Evolutionary conservation across 2,329 filamentous ascomycete genomes (phyloP).

Genomic region (Lecanicillium sp.): DNA sequence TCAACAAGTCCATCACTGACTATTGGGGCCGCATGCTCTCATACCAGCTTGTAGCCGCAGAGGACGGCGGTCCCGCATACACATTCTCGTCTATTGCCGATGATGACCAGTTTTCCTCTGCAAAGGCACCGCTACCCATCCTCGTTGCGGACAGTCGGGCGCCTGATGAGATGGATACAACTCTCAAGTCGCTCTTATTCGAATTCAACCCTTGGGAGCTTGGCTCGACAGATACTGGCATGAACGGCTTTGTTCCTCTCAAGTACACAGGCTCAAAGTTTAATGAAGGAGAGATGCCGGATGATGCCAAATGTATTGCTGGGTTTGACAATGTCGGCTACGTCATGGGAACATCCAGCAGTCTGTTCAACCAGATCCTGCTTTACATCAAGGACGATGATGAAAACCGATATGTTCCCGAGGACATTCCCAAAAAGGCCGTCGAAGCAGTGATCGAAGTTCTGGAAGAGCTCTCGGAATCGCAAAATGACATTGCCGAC

Average conservation of each 20-base stretch:
- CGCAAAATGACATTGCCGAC: conserved; percentile 68
- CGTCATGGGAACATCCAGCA: conserved; percentile 74
- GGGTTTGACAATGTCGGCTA: conserved; percentile 77
- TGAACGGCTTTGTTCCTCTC: conserved; percentile 51
- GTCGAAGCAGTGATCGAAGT: conserved; percentile 39
- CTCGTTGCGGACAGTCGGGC: conserved; percentile 39
- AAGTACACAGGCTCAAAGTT: conserved; percentile 53
- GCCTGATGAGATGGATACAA: conserved; percentile 33
- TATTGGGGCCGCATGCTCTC: conserved; percentile 83
- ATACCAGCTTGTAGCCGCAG: conserved; percentile 74
- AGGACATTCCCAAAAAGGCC: conserved; percentile 34
- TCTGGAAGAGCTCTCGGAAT: conserved; percentile 44
- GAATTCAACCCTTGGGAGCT: conserved; percentile 61
- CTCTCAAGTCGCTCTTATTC: conserved; percentile 51
- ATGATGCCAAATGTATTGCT: conserved; percentile 37
- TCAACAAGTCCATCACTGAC: conserved; percentile 66
- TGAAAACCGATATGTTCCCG: conserved; percentile 38
- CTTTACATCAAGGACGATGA: conserved; percentile 54
- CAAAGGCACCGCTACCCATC: conserved; percentile 38
- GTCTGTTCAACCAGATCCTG: conserved; percentile 65
- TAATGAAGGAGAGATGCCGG: conserved; percentile 34
- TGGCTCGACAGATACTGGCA: conserved; percentile 52
- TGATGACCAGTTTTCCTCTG: conserved; percentile 32
- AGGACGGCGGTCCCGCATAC: conserved; percentile 63
- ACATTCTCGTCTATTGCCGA: conserved; percentile 67